phyloP scores from a whole-genome alignment of 2,329 filamentous ascomycete genomes.

The Xylariaceae sp. region DNA sequence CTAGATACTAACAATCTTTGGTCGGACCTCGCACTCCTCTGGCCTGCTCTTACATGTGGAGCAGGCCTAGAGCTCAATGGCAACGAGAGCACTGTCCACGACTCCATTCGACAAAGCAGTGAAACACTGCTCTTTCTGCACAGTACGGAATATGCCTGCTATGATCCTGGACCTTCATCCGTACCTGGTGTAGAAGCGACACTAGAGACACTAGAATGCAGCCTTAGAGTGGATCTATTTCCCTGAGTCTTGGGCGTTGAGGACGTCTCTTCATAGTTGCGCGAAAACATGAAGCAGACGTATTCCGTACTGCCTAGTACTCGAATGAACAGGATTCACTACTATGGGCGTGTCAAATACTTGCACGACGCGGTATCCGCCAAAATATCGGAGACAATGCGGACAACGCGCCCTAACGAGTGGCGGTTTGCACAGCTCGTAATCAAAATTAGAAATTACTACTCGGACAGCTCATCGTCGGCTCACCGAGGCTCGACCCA shows the following conservation, averaged over 20 bases:
- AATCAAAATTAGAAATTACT: not conserved
- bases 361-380: not conserved
- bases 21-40: not conserved
- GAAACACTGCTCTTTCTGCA: not conserved
- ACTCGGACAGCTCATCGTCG: not conserved
- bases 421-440: not conserved
- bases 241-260: not conserved
- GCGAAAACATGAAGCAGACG: too few relatives aligned
- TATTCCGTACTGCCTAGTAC: too few relatives aligned
- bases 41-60: not conserved
- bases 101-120: not conserved
- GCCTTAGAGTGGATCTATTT: not conserved
- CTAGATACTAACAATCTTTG: not conserved
- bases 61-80: not conserved
- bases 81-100: not conserved
- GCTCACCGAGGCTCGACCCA: not conserved
- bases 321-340: not conserved
- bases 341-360: not conserved
- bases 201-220: not conserved
- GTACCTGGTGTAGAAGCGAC: too few relatives aligned
- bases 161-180: not conserved
- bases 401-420: not conserved
- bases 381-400: not conserved
- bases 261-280: not conserved
- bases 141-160: not conserved